Conservation (phyloP, 192 early-diverging fungal genomes). For the Paraglomus occultum region DNA sequence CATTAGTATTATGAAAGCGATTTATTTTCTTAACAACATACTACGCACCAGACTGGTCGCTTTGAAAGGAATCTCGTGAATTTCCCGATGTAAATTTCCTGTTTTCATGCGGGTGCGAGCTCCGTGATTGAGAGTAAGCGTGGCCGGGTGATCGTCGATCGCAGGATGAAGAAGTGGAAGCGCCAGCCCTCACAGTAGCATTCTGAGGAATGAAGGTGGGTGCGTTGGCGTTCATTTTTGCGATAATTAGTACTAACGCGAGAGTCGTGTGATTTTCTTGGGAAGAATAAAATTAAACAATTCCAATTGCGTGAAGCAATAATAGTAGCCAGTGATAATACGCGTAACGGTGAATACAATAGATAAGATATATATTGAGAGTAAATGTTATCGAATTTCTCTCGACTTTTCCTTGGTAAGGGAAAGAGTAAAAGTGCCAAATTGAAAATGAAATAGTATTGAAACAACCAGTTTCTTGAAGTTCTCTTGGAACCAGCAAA, state of each 20-base stretch:
- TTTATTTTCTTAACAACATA: not conserved
- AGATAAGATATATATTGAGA: constrained; percentile 20
- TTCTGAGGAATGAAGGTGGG: constrained; percentile 22
- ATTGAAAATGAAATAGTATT: constrained; percentile 5
- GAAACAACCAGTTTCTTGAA: constrained; percentile 17
- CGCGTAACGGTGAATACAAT: constrained; percentile 10
- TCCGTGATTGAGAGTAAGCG: not conserved
- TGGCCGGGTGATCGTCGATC: constrained; percentile 2
- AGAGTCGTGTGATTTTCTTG: constrained; percentile 21
- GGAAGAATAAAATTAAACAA: constrained; percentile 25
- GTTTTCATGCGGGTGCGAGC: constrained; percentile 11
- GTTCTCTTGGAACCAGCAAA: constrained; percentile 28
- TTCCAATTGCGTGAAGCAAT: constrained; percentile 30
- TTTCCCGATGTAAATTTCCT: not conserved
- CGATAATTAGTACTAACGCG: constrained; percentile 3
- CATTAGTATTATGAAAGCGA: too few species aligned
- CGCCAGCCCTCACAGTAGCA: not conserved
- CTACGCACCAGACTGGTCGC: constrained; percentile 7
- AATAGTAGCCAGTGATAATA: constrained; percentile 23
- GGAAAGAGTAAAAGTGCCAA: constrained; percentile 2
- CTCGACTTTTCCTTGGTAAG: constrained; percentile 3
- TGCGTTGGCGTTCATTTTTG: constrained; percentile 21
- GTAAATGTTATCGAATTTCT: constrained; percentile 11
- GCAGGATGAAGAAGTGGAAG: constrained; percentile 1
- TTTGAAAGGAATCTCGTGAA: not conserved